These are phyloP conservation scores for Endothia cerciana DNA, from an alignment of 2,329 filamentous ascomycete species.

Conservation along the genomic window DNA sequence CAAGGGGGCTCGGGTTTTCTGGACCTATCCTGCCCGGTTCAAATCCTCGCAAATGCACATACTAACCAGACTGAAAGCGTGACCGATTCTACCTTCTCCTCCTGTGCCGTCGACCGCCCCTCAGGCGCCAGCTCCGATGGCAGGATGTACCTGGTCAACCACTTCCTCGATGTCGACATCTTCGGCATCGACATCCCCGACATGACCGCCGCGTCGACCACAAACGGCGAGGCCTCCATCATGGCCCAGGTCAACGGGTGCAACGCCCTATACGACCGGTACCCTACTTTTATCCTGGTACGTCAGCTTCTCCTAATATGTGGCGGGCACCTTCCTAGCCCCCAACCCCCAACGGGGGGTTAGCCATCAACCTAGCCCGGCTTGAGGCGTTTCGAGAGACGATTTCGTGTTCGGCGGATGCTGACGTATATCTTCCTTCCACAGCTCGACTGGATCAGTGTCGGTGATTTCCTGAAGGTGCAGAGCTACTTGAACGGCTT, in stretches of 20 bases:
- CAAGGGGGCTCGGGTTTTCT: too few species aligned
- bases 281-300: constrained; percentile 41
- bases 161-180: constrained; percentile 60
- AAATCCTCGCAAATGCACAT: too few species aligned
- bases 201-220: constrained; percentile 42
- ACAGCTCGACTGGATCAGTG: constrained; percentile 27
- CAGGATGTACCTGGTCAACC: constrained; percentile 61
- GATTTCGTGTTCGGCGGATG: neutral
- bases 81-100: constrained; percentile 60
- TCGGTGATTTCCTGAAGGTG: constrained; percentile 24
- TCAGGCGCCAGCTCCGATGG: constrained; percentile 41
- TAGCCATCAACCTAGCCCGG: neutral
- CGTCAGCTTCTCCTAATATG: constrained; percentile 5
- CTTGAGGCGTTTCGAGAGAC: neutral
- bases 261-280: constrained; percentile 37
- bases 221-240: constrained; percentile 52
- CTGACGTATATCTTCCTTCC: neutral
- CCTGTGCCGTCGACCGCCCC: constrained; percentile 69
- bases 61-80: constrained; percentile 39
- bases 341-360: too few species aligned
- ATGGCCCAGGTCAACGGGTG: constrained; percentile 46
- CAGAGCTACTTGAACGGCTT: constrained; percentile 24
- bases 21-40: too few species aligned
- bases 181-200: constrained; percentile 38
- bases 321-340: too few species aligned